Evolutionary conservation across 2,329 filamentous ascomycete species (phyloP).

Genomic region (Penicillium sp.): DNA sequence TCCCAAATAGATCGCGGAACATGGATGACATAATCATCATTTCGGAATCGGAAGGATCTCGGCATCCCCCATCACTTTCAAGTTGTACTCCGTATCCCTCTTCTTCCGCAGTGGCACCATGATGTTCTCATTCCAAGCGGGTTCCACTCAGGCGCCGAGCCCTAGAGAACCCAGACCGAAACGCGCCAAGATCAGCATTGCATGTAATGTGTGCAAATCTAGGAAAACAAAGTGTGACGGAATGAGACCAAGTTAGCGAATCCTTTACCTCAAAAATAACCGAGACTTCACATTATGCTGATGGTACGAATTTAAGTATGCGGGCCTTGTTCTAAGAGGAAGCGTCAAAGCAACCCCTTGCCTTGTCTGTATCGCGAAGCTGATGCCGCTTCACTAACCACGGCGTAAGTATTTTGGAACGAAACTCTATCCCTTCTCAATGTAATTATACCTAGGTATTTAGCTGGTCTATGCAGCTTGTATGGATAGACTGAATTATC

Average conservation of each 20-base stretch:
- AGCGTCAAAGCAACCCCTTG: neutral
- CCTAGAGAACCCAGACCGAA: conserved; percentile 1
- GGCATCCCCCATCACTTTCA: neutral
- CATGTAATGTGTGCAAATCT: conserved; percentile 7
- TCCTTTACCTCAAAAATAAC: neutral
- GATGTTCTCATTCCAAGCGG: conserved; percentile 10
- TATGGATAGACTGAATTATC: neutral
- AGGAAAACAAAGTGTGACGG: conserved; percentile 12
- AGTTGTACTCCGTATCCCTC: neutral
- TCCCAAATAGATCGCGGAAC: neutral
- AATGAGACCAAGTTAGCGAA: conserved; percentile 4
- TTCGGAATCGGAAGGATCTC: conserved; percentile 1
- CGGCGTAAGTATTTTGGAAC: neutral
- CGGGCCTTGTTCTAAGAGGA: conserved; percentile 12
- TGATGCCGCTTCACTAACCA: neutral
- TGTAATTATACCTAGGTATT: neutral
- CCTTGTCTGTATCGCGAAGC: conserved; percentile 6
- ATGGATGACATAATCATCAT: conserved; percentile 7
- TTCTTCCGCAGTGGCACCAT: conserved; percentile 1
- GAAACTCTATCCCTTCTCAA: neutral
- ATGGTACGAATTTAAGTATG: conserved; percentile 7
- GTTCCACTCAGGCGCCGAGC: neutral
- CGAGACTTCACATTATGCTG: neutral
- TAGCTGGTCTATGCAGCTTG: neutral
- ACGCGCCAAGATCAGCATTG: conserved; percentile 6